These are phyloP conservation scores for Zygotorulaspora sp. DNA, from an alignment of 805 yeast species.

Conservation along the genomic window DNA sequence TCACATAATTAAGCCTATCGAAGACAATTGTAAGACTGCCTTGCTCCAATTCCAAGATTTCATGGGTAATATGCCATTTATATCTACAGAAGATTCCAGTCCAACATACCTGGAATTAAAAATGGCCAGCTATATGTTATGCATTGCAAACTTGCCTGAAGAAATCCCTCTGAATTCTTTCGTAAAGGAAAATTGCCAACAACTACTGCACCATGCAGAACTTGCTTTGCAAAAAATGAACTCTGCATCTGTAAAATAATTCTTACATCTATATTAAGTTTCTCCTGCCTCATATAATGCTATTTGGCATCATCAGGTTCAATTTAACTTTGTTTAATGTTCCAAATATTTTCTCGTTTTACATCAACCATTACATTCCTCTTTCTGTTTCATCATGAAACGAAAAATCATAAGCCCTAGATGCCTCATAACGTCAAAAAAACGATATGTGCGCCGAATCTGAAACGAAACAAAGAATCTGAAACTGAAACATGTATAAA, in stretches of 20 bases:
- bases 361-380: background rate
- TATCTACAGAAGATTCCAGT: conserved; percentile 9
- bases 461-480: conserved; percentile 1
- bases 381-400: background rate
- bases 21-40: conserved; percentile 22
- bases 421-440: conserved; percentile 1
- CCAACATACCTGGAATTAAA: conserved; percentile 33
- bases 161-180: conserved; percentile 8
- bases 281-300: no score
- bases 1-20: conserved; percentile 11
- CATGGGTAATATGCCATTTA: conserved; percentile 10
- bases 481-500: conserved; percentile 1
- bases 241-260: background rate
- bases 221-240: conserved; percentile 3
- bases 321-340: no score
- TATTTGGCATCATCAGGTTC: no score
- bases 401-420: background rate
- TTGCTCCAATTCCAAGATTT: conserved; percentile 27
- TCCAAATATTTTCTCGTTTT: background rate
- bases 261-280: background rate
- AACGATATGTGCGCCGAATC: conserved; percentile 1
- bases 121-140: conserved; percentile 32
- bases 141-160: conserved; percentile 22
- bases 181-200: conserved; percentile 12
- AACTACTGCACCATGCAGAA: conserved; percentile 18